phyloP scores from a whole-genome alignment of 164 flowering plant species.

The Cinnamomum chago region DNA sequence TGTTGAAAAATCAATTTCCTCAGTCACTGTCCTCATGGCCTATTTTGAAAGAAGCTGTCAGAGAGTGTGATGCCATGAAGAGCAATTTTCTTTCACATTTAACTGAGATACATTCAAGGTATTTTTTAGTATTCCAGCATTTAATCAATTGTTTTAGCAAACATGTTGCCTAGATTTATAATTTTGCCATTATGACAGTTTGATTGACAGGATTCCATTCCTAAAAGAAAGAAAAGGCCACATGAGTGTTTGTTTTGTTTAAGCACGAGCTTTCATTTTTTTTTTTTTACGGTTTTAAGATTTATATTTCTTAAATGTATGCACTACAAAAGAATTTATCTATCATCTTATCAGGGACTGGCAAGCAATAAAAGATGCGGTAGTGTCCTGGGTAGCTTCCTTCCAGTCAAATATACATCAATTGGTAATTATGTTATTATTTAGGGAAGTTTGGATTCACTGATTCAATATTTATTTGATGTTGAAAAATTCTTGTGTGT shows the following conservation, averaged over 20 bases:
- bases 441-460: background rate
- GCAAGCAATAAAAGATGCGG: conserved; percentile 22
- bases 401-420: conserved; percentile 26
- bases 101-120: conserved; percentile 23
- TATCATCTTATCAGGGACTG: conserved; percentile 18
- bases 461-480: background rate
- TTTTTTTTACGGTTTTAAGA: background rate
- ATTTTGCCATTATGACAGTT: background rate
- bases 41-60: conserved; percentile 20
- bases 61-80: conserved; percentile 14
- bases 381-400: conserved; percentile 25
- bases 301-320: background rate
- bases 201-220: background rate
- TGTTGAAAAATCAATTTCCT: conserved; percentile 21
- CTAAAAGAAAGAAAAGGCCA: no score
- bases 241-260: background rate
- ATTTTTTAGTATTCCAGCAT: conserved; percentile 4
- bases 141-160: background rate
- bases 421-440: conserved; percentile 20
- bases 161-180: background rate
- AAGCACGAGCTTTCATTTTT: background rate
- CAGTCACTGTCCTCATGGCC: conserved; percentile 21
- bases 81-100: conserved; percentile 22
- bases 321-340: background rate
- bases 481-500: conserved; percentile 3